Evolutionary conservation across 352 stramenopile species (phyloP), one percentile per base, ranked within the genome.

Genomic region (Phytopythium litorale): DNA sequence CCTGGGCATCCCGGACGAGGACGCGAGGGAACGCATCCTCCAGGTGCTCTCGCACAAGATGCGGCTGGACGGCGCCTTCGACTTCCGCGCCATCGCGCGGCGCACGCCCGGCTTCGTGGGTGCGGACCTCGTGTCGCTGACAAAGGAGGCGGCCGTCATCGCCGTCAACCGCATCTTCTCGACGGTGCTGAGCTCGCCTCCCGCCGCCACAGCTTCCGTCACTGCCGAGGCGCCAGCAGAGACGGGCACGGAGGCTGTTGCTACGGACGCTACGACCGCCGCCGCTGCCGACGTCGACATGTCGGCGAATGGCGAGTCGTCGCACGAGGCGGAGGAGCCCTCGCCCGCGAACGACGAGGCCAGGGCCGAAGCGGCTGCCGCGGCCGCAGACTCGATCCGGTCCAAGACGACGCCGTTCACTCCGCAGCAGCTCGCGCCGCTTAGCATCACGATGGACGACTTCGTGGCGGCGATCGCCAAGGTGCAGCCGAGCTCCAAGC

Each of bases 131-230:
- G 88, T 96, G 19, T 98, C 95, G 55, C 87, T 99, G 43, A 98
- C 92, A 3, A 99, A 99, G 65, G 98, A 99, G 76, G 98, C 98
- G 12, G 98, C 97, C 0, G 95, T 99, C 8, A 85, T 98, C 54
- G 96, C 97, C 0, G 98, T 99, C 52, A 99, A 99, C 74, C 91
- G 98, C 19, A 99, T 99, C 63, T 99, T 99, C 72, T 89, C 84
- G 21, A 87, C 72, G 25, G 89, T 92, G 54, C 70, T 88, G n/a
- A 50, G 63, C 18, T 62, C 55, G 38, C 59, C 65, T 28, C 58
- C 67, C 21, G 45, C 51, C 15, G 40, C 51, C 11, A 56, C 48
- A 19, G 59, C 37, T 1, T 12, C 46, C 21, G 7, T 12, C 13
- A n/a, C 21, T n/a, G 18, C 9, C 21, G 23, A 3, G 23, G 3